Base-by-base conservation (phyloP, 2,329 filamentous ascomycete genomes). In the Stagonosporopsis rhizophila region DNA sequence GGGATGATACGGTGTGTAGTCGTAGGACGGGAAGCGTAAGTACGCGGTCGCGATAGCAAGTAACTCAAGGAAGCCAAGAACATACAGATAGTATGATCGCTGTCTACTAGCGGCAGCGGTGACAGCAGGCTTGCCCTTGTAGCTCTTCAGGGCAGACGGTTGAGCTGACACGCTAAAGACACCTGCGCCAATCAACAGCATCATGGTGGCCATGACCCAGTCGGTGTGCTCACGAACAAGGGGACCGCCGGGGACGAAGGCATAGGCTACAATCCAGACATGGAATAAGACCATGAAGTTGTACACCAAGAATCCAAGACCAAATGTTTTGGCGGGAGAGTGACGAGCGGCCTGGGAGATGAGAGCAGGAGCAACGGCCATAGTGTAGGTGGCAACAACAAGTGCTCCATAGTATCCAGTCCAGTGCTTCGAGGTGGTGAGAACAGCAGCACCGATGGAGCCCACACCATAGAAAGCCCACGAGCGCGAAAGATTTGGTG, bases 261-360 rank as follows among this genome's bases (percentile, higher is more conserved):
- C 95, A 70, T 99, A 99, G 2, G 95, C 95, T 11, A 99, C 95
- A 32, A 97, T 90, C 95, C 95, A 99, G 52, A 97, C 92, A 72
- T 98, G 94, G 81, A 96, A 96, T n/a, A 99, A 85, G 4, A 97
- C 89, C 79, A 98, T 80, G 68, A 98, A 83, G 77, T 98, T 96
- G 81, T 98, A 99, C 44, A 96, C 76, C 48, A 97, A 79, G 79
- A 96, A 97, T 4, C 90, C 94, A 14, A 96, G 74, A 2, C 94
- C 95, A 72, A 99, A 99, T 0, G 91, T 91, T 23, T 83, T 82
- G 5, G 87, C 91, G 0, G 92, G 92, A 47, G 82, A 89, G 73
- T 91, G 89, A 70, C 88, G 88, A 23, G 91, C 85, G 23, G 92
- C 92, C 48, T 89, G 89, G 14, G 83, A 81, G 58, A 99, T 86